Evolutionary conservation across 441 rosid species (phyloP), one percentile per base, ranked within the genome.

Genomic region (Melianthus villosus): DNA sequence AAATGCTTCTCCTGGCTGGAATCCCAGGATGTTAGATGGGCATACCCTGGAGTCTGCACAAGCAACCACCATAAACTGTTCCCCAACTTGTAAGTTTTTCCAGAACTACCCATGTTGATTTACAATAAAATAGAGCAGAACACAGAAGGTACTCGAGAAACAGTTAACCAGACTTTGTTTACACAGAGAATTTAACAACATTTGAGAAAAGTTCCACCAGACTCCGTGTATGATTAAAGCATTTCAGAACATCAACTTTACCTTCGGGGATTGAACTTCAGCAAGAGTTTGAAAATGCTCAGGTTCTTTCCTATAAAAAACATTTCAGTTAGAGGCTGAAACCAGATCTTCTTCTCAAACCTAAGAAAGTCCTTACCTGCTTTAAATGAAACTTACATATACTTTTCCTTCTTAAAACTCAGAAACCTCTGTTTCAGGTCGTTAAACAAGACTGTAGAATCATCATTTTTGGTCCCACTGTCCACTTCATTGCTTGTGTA

Each of bases 21-120:
- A 65, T 46, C 86, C 75, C 0, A 77, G 55, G 22, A 73, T 62
- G 31, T 69, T 64, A 15, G 75, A 71, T 16, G 82, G 82, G 42
- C 82, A 73, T 4, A 66, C 79, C 53, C 86, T 55, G 44, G 86
- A 77, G 50, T 77, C 86, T 53, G 57, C 74, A 64, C 82, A 77
- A 23, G 79, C 82, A 42, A 77, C 64, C 35, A 71, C 77, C 79
- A 71, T 64, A 22, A 73, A 63, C 86, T 73, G 46, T 63, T 34
- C 51, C 25, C 38, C 25, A 32, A 47, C 38, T 25, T 34, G 47
- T 61, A 31, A 71, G 67, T 43, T 14, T 29, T 16, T 34, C 13
- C 14, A 9, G 27, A 37, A 7, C 30, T 16, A 20, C 6, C 26
- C 14, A 14, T 16, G 39, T 25, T 10, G 3, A n/a, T 15, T 23